These are phyloP conservation scores for Colletotrichum euphorbiae DNA, from an alignment of 2,329 filamentous ascomycete species.

Conservation along the genomic window DNA sequence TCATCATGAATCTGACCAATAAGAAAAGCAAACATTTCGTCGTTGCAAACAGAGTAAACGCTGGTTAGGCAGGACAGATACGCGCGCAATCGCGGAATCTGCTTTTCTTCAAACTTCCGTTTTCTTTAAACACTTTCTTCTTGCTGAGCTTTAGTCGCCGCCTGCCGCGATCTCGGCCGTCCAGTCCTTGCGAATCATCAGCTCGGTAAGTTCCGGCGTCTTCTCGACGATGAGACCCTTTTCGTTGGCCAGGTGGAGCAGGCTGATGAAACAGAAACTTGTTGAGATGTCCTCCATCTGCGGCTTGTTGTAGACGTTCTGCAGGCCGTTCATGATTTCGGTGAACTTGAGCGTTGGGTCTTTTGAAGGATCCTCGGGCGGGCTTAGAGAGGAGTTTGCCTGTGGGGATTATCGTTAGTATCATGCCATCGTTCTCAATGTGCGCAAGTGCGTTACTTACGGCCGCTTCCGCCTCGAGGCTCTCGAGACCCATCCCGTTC, in stretches of 20 bases:
- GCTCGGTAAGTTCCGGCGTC: conserved; percentile 67
- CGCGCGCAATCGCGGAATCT: background rate
- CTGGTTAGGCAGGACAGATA: background rate
- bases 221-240: conserved; percentile 85
- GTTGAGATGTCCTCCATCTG: conserved; percentile 96
- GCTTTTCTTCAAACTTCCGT: background rate
- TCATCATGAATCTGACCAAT: conserved; percentile 13
- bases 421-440: background rate
- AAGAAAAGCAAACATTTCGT: conserved; percentile 19
- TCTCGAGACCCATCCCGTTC: conserved; percentile 72
- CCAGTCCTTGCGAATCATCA: conserved; percentile 72
- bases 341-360: conserved; percentile 83
- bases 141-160: conserved; percentile 45
- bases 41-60: conserved; percentile 19
- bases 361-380: conserved; percentile 49
- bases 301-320: conserved; percentile 85
- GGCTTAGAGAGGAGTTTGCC: conserved; percentile 43
- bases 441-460: conserved; percentile 52
- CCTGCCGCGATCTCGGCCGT: conserved; percentile 66
- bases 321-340: conserved; percentile 88
- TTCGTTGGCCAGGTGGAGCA: conserved; percentile 92
- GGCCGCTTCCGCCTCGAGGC: conserved; percentile 45
- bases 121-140: background rate
- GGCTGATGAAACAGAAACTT: conserved; percentile 90
- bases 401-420: conserved; percentile 11